These are phyloP conservation scores for Saccharomycopsis synnaedendra DNA, from an alignment of 805 yeast genomes.

Conservation along the genomic window DNA sequence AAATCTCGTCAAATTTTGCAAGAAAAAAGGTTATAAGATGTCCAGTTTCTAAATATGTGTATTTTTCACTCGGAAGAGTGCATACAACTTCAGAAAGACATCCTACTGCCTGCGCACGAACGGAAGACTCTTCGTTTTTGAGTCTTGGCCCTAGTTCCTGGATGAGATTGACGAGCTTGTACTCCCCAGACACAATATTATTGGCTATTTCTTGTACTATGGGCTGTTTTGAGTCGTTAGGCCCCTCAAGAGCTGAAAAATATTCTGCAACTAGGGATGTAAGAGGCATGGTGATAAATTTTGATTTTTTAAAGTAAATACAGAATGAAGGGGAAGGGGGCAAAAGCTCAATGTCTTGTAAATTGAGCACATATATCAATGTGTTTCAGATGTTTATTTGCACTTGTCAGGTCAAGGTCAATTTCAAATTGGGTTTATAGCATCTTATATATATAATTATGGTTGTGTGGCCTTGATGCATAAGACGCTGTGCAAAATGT, in stretches of 20 bases:
- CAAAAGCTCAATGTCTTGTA: no score
- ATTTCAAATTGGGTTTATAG: no score
- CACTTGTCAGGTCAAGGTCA: no score
- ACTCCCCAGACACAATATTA: background rate
- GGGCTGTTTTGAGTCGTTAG: background rate
- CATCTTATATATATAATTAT: no score
- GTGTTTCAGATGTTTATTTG: no score
- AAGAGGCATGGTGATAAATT: background rate
- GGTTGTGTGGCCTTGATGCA: no score
- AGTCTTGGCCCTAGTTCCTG: constrained; percentile 34
- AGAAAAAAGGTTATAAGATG: constrained; percentile 47
- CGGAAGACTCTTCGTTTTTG: constrained; percentile 33
- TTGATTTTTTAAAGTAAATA: no score
- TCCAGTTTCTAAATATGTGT: constrained; percentile 33
- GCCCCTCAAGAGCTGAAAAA: background rate
- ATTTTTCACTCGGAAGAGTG: constrained; percentile 19
- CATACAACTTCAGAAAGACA: constrained; percentile 30
- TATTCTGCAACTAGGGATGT: background rate
- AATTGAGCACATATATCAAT: no score
- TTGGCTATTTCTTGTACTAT: background rate
- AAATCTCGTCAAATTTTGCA: constrained; percentile 50
- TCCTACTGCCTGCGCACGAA: constrained; percentile 29
- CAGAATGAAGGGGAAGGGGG: no score
- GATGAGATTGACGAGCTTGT: constrained; percentile 17
- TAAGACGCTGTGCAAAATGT: no score